phyloP scores from a whole-genome alignment of 2,329 filamentous ascomycete genomes.

The Aspergillus flavus region DNA sequence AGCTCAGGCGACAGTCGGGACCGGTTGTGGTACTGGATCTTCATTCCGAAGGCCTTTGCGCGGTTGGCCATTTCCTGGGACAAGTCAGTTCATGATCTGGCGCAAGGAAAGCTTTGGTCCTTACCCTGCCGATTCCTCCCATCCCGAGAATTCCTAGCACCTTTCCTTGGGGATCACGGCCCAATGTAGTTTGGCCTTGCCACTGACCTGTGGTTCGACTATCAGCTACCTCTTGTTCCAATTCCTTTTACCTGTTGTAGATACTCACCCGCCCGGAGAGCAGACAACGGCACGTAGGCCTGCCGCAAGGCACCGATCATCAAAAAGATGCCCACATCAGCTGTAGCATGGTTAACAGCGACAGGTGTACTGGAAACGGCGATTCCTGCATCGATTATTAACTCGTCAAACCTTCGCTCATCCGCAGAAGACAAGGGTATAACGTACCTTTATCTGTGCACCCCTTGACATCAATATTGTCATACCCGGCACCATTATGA shows the following conservation, averaged over 20 bases:
- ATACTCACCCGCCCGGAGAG: constrained; percentile 43
- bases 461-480: constrained; percentile 60
- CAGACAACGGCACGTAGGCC: constrained; percentile 44
- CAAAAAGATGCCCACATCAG: constrained; percentile 51
- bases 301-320: constrained; percentile 52
- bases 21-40: constrained; percentile 52
- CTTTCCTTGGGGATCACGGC: constrained; percentile 50
- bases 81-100: not conserved
- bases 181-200: constrained; percentile 45
- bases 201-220: constrained; percentile 36
- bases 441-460: constrained; percentile 50
- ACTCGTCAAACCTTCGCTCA: not conserved
- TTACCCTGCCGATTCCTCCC: constrained; percentile 51
- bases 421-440: not conserved
- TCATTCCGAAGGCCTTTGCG: constrained; percentile 50
- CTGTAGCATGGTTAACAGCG: constrained; percentile 51
- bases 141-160: constrained; percentile 51
- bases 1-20: constrained; percentile 43
- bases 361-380: constrained; percentile 49
- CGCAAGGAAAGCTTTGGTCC: constrained; percentile 9
- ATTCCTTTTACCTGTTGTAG: not conserved
- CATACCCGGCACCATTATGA: constrained; percentile 62
- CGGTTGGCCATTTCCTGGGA: constrained; percentile 48
- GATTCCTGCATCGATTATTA: constrained; percentile 30
- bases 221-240: constrained; percentile 1